A percentile compares a stretch with the other conserved stretches of the same genome.
Evolutionary conservation across 2,329 filamentous ascomycete genomes (phyloP).

Genomic region (Xylariomycetidae sp.): DNA sequence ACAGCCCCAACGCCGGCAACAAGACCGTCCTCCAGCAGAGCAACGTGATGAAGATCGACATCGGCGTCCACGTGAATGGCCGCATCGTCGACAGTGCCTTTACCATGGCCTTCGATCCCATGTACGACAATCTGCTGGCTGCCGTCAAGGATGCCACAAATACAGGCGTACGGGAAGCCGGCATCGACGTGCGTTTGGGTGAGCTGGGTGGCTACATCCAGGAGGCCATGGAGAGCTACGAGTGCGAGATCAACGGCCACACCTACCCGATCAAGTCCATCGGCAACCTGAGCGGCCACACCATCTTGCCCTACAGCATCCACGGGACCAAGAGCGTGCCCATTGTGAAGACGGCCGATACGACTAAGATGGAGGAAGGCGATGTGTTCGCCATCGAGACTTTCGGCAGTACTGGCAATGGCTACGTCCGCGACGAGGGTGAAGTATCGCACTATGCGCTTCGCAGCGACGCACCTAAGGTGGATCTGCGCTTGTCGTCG

Average conservation of each 20-base stretch:
- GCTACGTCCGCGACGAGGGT: constrained; percentile 80
- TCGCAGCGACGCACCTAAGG: constrained; percentile 64
- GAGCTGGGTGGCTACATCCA: constrained; percentile 82
- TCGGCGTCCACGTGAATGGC: constrained; percentile 75
- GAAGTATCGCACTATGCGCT: constrained; percentile 88
- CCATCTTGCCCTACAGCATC: constrained; percentile 82
- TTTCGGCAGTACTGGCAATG: constrained; percentile 88
- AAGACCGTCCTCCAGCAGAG: constrained; percentile 64
- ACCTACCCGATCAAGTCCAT: constrained; percentile 79
- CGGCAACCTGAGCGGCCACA: constrained; percentile 83
- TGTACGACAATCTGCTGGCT: constrained; percentile 67
- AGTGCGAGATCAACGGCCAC: constrained; percentile 74
- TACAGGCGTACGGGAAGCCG: constrained; percentile 83
- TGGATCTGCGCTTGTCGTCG: constrained; percentile 69
- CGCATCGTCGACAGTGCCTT: constrained; percentile 78
- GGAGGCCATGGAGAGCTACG: constrained; percentile 90
- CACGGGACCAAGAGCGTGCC: constrained; percentile 91
- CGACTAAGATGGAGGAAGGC: constrained; percentile 96
- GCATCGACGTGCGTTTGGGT: constrained; percentile 83
- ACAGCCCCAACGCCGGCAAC: constrained; percentile 81
- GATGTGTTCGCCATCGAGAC: constrained; percentile 95
- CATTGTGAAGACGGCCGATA: constrained; percentile 81
- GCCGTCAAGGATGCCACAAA: constrained; percentile 73
- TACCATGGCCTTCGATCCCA: constrained; percentile 68
- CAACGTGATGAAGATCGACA: constrained; percentile 79